phyloP scores from a whole-genome alignment of 345 rosid genomes.

The Excoecaria cochinchinensis region DNA sequence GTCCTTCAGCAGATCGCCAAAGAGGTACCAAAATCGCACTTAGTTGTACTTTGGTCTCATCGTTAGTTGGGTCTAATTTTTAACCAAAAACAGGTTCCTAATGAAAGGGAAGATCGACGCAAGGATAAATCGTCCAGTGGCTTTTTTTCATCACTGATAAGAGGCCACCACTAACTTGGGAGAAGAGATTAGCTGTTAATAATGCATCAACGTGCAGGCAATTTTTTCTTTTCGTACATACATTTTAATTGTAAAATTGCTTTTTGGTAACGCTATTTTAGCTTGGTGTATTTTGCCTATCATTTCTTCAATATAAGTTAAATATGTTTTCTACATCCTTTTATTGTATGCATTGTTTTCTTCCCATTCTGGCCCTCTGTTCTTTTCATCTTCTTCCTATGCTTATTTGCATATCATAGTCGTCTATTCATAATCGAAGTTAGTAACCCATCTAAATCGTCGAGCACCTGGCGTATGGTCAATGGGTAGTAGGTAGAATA shows the following conservation, averaged over 20 bases:
- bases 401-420: slow-evolving; percentile 1
- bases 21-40: slow-evolving; percentile 48
- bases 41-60: slow-evolving; percentile 4
- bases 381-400: neutral
- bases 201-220: slow-evolving; percentile 23
- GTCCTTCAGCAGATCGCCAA: slow-evolving; percentile 56
- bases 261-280: neutral
- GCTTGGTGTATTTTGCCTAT: neutral
- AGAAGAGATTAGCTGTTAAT: slow-evolving; percentile 22
- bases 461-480: neutral
- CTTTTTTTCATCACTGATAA: slow-evolving; percentile 46
- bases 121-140: slow-evolving; percentile 48
- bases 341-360: neutral
- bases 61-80: neutral
- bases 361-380: neutral
- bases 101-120: slow-evolving; percentile 43
- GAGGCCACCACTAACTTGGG: slow-evolving; percentile 45
- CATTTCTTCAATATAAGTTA: slow-evolving; percentile 1
- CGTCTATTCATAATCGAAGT: neutral
- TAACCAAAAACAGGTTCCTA: slow-evolving; percentile 51
- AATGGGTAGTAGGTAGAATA: neutral
- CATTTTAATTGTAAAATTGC: slow-evolving; percentile 38
- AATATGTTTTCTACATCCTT: neutral
- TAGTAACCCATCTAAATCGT: neutral
- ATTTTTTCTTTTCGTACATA: slow-evolving; percentile 2